phyloP scores from a whole-genome alignment of 2,329 filamentous ascomycete genomes.

The Cladosporium halotolerans region DNA sequence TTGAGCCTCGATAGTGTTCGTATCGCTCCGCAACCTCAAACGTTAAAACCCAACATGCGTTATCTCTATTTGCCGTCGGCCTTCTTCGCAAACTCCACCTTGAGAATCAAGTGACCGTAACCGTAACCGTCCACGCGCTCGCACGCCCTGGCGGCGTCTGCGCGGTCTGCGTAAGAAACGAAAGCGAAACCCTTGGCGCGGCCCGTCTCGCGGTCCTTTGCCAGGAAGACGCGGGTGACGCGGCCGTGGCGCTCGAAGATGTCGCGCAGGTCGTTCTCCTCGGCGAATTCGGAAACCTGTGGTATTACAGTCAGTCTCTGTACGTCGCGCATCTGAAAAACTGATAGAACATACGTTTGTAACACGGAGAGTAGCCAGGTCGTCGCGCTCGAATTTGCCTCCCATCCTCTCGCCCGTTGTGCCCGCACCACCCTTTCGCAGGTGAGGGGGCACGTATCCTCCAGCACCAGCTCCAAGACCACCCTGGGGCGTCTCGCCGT shows the following conservation, averaged over 20 bases:
- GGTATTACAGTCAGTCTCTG: slow-evolving; percentile 23
- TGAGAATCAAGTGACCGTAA: slow-evolving; percentile 80
- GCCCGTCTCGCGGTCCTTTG: slow-evolving; percentile 94
- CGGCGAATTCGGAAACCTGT: slow-evolving; percentile 91
- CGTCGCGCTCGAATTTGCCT: slow-evolving; percentile 93
- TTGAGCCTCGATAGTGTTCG: neutral
- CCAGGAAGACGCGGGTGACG: slow-evolving; percentile 94
- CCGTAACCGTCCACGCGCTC: slow-evolving; percentile 96
- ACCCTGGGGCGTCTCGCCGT: slow-evolving; percentile 43
- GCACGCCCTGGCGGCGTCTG: slow-evolving; percentile 85
- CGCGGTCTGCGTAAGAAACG: slow-evolving; percentile 88
- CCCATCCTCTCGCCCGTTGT: slow-evolving; percentile 75
- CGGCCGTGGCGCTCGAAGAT: slow-evolving; percentile 98
- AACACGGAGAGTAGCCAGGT: slow-evolving; percentile 90
- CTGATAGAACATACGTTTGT: slow-evolving; percentile 72
- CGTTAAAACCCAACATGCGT: too few species aligned
- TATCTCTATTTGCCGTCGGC: slow-evolving; percentile 8
- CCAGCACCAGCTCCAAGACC: slow-evolving; percentile 60
- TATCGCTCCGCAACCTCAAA: too few species aligned
- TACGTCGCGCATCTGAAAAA: neutral
- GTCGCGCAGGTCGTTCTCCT: slow-evolving; percentile 89
- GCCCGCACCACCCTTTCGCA: slow-evolving; percentile 66
- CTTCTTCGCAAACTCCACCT: slow-evolving; percentile 80
- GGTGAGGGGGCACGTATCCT: slow-evolving; percentile 89
- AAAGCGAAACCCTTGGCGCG: slow-evolving; percentile 98